These are phyloP conservation scores for Steccherinum ochraceum DNA, from an alignment of 768 basidiomycete genomes.

Conservation along the genomic window DNA sequence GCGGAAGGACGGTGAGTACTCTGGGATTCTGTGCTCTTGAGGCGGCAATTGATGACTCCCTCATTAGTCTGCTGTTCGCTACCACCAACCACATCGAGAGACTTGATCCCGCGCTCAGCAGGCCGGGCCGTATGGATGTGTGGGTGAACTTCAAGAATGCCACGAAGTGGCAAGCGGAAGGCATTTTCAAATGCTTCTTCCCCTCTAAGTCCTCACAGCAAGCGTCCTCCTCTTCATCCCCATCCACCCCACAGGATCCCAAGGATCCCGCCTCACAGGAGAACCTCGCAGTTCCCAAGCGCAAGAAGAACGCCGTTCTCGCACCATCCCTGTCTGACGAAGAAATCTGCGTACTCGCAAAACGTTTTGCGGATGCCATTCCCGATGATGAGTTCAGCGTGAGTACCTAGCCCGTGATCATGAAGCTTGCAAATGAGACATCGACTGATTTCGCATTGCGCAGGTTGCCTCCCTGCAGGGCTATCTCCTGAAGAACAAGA, in stretches of 20 bases:
- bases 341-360: constrained; percentile 73
- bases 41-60: constrained; percentile 3
- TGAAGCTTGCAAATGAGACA: too few relatives aligned
- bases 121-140: constrained; percentile 88
- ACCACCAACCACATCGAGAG: constrained; percentile 94
- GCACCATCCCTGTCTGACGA: constrained; percentile 69
- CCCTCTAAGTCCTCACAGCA: constrained; percentile 45
- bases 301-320: constrained; percentile 63
- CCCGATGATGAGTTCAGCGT: constrained; percentile 88
- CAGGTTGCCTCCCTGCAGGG: constrained; percentile 83
- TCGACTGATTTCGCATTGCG: too few relatives aligned
- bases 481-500: constrained; percentile 84
- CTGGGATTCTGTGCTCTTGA: background rate
- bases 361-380: constrained; percentile 75
- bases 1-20: constrained; percentile 74
- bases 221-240: background rate
- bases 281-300: constrained; percentile 62
- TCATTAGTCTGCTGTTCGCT: constrained; percentile 70
- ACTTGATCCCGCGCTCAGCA: constrained; percentile 81
- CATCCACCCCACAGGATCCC: constrained; percentile 7
- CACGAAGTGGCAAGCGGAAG: constrained; percentile 89
- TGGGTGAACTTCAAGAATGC: constrained; percentile 91
- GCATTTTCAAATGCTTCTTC: constrained; percentile 94
- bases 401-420: constrained; percentile 23
- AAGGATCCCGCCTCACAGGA: constrained; percentile 31